Conservation (phyloP, 805 yeast genomes). For the Tetrapisispora fleetii region DNA sequence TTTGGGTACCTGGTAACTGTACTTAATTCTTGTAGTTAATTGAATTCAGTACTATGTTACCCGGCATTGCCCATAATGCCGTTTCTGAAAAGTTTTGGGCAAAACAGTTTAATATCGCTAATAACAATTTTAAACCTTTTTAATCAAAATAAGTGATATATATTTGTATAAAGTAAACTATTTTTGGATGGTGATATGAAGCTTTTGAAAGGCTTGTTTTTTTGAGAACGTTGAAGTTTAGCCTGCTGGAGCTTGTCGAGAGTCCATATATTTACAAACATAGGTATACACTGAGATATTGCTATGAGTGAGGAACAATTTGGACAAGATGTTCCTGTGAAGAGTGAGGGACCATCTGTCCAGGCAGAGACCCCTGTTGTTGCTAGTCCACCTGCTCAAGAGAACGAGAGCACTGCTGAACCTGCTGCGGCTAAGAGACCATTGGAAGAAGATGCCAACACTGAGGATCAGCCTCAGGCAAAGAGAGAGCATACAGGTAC, state of each 20-base stretch:
- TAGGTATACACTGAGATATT: neutral
- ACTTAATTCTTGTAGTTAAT: too few species aligned
- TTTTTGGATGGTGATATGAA: too few species aligned
- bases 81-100: neutral
- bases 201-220: too few species aligned
- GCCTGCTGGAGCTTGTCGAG: too few species aligned
- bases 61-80: too few species aligned
- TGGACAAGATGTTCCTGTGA: neutral
- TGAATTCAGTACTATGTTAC: too few species aligned
- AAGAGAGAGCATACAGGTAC: constrained; percentile 4
- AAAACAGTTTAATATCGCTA: neutral
- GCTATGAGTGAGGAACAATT: constrained; percentile 1
- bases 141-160: too few species aligned
- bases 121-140: neutral
- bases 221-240: too few species aligned
- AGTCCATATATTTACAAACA: neutral
- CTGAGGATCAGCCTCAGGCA: neutral
- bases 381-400: neutral
- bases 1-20: too few species aligned
- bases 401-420: neutral
- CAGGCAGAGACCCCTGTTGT: neutral
- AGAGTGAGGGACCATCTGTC: neutral
- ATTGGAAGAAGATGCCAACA: constrained; percentile 1
- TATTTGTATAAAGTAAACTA: too few species aligned
- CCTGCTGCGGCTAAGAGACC: neutral